Base-by-base conservation (phyloP, 2,329 filamentous ascomycete genomes). In the Talaromyces atroroseus region DNA sequence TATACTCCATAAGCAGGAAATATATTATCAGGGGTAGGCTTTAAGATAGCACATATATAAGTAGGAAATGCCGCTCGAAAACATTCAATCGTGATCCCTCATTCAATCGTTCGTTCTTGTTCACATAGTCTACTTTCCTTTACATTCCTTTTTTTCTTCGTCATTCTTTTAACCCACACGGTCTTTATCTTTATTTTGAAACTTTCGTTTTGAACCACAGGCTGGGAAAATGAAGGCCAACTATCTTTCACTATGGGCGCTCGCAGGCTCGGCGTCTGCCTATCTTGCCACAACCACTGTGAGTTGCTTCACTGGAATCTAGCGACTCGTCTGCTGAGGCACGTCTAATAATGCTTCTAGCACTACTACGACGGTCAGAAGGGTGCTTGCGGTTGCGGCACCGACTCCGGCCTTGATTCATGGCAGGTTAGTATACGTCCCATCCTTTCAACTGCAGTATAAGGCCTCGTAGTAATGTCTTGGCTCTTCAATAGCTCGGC, bases 331-430 rank as follows among this genome's bases (percentile, higher is more conserved):
- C 20, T 34, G 20, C 21, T 21, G 12, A 21, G 2, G 10, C 32
- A 21, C 8, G 40, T 26, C 45, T 53, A 23, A 59, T 26, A 21
- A 5, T 21, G 38, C 26, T 14, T 50, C 16, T 42, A 70, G 68
- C 65, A 64, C 11, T 71, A 71, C 58, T 70, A 67, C 53, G 68
- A 71, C 58, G 64, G 63, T 4, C 62, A 61, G 38, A 58, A 68
- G 49, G 68, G 68, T 23, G 67, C 68, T 14, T 71, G 68, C 53
- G 68, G 68, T 23, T 70, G 68, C 32, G 68, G 68, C 4, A 57
- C 57, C 26, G 57, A 47, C 38, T 63, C 62, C 14, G 65, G 66
- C 5, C 44, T 48, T n/a, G 65, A 62, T 51, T 54, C 61, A n/a
- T 70, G 68, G 67, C 67, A 68, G 60, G 63, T 63, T 23, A 45